Conservation (phyloP, 1,139 yeast species). For the Keqinozyma sinolaborantium region DNA sequence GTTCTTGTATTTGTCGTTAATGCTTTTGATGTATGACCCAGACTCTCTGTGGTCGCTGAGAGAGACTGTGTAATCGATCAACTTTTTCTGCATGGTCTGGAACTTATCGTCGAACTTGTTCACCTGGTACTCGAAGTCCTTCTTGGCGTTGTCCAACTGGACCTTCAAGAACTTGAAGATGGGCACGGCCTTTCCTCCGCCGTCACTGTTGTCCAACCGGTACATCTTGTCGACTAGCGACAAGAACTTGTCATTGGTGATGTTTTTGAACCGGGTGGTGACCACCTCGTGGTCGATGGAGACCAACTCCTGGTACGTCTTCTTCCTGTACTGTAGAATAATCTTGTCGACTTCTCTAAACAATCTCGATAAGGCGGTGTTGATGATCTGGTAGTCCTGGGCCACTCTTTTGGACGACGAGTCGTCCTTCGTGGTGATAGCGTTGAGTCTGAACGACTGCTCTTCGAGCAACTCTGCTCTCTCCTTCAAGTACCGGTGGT, state of each 20-base stretch:
- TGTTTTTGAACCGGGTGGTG: constrained; percentile 8
- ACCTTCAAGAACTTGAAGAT: constrained; percentile 34
- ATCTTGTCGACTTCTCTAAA: constrained; percentile 68
- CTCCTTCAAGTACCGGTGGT: constrained; percentile 50
- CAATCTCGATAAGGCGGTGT: constrained; percentile 39
- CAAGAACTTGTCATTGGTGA: constrained; percentile 26
- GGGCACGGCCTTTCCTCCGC: constrained; percentile 18
- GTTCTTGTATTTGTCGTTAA: constrained; percentile 36
- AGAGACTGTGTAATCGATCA: constrained; percentile 33
- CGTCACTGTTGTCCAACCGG: constrained; percentile 21
- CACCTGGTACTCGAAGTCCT: constrained; percentile 35
- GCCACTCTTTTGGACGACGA: constrained; percentile 15
- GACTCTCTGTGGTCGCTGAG: constrained; percentile 28
- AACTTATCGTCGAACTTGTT: constrained; percentile 33
- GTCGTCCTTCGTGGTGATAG: constrained; percentile 10
- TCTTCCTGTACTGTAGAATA: constrained; percentile 60
- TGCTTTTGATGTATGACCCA: constrained; percentile 38
- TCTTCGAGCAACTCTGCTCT: constrained; percentile 16
- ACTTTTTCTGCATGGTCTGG: constrained; percentile 36
- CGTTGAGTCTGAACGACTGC: constrained; percentile 14
- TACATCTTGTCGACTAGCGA: constrained; percentile 39
- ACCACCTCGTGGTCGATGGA: constrained; percentile 36
- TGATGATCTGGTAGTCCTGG: constrained; percentile 32
- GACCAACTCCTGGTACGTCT: constrained; percentile 57
- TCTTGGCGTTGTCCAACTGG: constrained; percentile 31